These are phyloP conservation scores for Euptelea pleiosperma DNA, from an alignment of 164 flowering plant genomes.

Conservation along the genomic window DNA sequence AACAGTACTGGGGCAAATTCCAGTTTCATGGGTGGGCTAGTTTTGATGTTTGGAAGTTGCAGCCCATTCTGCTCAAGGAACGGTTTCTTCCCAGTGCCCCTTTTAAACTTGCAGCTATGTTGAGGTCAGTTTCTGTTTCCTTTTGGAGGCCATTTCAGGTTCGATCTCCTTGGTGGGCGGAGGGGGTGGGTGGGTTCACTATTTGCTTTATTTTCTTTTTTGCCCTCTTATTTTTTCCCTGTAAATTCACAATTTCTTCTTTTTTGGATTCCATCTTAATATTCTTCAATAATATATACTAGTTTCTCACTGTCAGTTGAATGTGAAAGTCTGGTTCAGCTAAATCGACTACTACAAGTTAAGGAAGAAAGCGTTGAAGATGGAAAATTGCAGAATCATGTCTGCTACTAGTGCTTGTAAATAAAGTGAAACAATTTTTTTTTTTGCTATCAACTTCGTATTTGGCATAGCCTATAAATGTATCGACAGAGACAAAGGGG, in stretches of 20 bases:
- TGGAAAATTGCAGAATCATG: slow-evolving; percentile 12
- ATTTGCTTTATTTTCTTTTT: no score
- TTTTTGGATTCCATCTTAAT: neutral
- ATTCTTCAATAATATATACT: slow-evolving; percentile 19
- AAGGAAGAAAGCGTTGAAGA: slow-evolving; percentile 7
- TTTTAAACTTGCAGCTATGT: neutral
- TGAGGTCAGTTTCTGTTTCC: slow-evolving; percentile 19
- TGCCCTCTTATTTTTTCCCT: neutral
- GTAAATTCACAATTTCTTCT: slow-evolving; percentile 20
- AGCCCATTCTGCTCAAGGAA: slow-evolving; percentile 19
- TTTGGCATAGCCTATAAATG: slow-evolving; percentile 8
- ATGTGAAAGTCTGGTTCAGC: no score
- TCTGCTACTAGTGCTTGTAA: slow-evolving; percentile 28
- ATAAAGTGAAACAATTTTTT: slow-evolving; percentile 31
- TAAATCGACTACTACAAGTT: slow-evolving; percentile 4
- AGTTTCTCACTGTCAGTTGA: slow-evolving; percentile 11
- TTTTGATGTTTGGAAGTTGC: slow-evolving; percentile 20
- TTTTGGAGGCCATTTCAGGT: slow-evolving; percentile 5
- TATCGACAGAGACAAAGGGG: neutral
- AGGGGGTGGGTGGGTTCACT: no score
- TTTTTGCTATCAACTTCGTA: no score
- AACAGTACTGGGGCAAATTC: neutral
- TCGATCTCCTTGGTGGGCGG: neutral
- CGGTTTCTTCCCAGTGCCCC: slow-evolving; percentile 16
- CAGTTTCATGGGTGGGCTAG: slow-evolving; percentile 15